Conservation (phyloP, 148 eudicot species). For the Suaeda aralocaspica region DNA sequence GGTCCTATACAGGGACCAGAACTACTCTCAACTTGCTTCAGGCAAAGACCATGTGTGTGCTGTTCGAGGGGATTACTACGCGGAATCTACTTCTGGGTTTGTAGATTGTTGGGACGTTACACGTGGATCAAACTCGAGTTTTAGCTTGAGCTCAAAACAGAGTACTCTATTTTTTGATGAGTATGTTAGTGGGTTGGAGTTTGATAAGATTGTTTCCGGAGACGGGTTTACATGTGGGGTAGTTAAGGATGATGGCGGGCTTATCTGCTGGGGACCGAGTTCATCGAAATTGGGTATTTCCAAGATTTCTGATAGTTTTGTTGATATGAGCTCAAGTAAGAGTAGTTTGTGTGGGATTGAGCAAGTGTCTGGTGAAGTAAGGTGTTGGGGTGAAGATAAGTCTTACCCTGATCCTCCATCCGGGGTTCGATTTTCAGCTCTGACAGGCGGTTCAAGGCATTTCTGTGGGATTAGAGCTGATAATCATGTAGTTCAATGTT, state of each 20-base stretch:
- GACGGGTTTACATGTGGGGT: conserved; percentile 80
- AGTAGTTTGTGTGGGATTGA: conserved; percentile 59
- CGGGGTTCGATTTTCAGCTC: conserved; percentile 47
- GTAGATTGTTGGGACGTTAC: conserved; percentile 92
- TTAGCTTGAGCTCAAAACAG: conserved; percentile 44
- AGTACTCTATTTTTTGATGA: conserved; percentile 58
- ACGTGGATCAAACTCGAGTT: conserved; percentile 16
- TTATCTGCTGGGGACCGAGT: conserved; percentile 86
- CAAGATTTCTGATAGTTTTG: conserved; percentile 30
- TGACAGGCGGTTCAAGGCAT: conserved; percentile 64
- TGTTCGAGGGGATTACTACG: conserved; percentile 59
- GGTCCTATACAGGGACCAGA: conserved; percentile 25
- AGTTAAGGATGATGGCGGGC: conserved; percentile 44
- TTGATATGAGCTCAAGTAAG: conserved; percentile 45
- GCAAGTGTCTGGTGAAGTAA: conserved; percentile 46
- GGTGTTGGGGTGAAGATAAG: conserved; percentile 60
- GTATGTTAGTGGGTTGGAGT: conserved; percentile 26
- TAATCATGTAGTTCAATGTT: conserved; percentile 71
- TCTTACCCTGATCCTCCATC: conserved; percentile 35
- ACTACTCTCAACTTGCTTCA: conserved; percentile 66
- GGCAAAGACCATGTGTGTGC: conserved; percentile 84
- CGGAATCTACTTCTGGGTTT: conserved; percentile 36
- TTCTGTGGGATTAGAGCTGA: conserved; percentile 87
- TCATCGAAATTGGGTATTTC: conserved; percentile 41
- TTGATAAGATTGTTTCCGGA: conserved; percentile 66